phyloP scores from a whole-genome alignment of 495 filamentous ascomycete species.

The Lindgomyces ingoldianus region DNA sequence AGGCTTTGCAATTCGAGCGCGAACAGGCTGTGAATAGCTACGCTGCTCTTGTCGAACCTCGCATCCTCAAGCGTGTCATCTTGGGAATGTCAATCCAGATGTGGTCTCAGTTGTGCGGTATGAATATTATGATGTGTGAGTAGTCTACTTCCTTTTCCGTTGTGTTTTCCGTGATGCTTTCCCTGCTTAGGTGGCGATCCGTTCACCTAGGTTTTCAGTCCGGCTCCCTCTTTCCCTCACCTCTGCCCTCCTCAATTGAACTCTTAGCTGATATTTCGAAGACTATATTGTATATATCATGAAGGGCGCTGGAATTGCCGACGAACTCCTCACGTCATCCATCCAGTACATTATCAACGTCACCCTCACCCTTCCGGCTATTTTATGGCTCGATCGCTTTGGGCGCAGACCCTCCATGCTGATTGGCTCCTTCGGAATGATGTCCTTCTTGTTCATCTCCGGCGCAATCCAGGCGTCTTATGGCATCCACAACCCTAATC shows the following conservation, averaged over 20 bases:
- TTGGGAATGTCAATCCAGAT: slow-evolving; percentile 74
- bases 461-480: slow-evolving; percentile 37
- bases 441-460: slow-evolving; percentile 39
- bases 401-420: slow-evolving; percentile 40
- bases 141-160: too few species aligned
- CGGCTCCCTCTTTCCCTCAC: too few species aligned
- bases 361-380: slow-evolving; percentile 61
- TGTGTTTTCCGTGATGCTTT: too few species aligned
- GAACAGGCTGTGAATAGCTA: slow-evolving; percentile 59
- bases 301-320: slow-evolving; percentile 62
- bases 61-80: slow-evolving; percentile 67
- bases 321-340: slow-evolving; percentile 67
- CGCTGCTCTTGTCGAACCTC: slow-evolving; percentile 59
- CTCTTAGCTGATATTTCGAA: too few species aligned
- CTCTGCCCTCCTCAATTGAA: too few species aligned
- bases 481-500: slow-evolving; percentile 33
- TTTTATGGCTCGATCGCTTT: slow-evolving; percentile 47
- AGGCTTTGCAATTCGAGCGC: slow-evolving; percentile 63
- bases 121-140: slow-evolving; percentile 65
- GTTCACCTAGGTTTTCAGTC: too few species aligned
- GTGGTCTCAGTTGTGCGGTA: slow-evolving; percentile 73
- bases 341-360: slow-evolving; percentile 82
- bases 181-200: too few species aligned
- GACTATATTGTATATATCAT: slow-evolving; percentile 76
- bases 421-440: slow-evolving; percentile 40